A percentile compares a stretch with the other conserved stretches of the same genome.
These are phyloP conservation scores for Botrytis tulipae DNA, from an alignment of 2,329 filamentous ascomycete species.

Conservation along the genomic window DNA sequence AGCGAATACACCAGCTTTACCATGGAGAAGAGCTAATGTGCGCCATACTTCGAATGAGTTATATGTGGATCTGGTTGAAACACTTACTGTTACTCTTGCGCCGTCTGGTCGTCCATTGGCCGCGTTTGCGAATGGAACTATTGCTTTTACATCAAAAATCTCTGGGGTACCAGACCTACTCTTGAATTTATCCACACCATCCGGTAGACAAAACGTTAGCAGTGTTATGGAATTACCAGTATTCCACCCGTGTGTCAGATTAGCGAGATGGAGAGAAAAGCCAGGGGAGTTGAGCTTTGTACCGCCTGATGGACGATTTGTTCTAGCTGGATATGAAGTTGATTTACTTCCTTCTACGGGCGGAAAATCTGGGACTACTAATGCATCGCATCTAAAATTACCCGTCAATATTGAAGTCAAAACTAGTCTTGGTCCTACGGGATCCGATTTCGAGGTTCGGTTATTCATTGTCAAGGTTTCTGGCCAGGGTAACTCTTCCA, in stretches of 20 bases:
- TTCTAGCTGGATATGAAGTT: conserved; percentile 91
- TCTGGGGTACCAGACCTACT: conserved; percentile 92
- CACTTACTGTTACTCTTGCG: conserved; percentile 80
- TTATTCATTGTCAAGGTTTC: conserved; percentile 69
- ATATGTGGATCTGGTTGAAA: conserved; percentile 94
- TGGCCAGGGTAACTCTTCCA: conserved; percentile 42
- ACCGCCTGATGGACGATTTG: conserved; percentile 90
- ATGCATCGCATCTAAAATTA: conserved; percentile 65
- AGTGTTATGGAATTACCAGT: conserved; percentile 82
- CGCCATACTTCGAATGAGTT: conserved; percentile 95
- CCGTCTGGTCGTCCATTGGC: conserved; percentile 85
- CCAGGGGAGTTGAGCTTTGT: conserved; percentile 94
- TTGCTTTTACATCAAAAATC: conserved; percentile 92
- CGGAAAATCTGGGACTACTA: conserved; percentile 54
- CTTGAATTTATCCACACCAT: conserved; percentile 74
- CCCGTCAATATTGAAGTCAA: conserved; percentile 80
- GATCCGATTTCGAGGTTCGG: conserved; percentile 86
- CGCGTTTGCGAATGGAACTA: conserved; percentile 85
- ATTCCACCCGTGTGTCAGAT: conserved; percentile 91
- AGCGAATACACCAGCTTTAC: conserved; percentile 58
- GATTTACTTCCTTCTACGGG: conserved; percentile 75
- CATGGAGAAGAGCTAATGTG: conserved; percentile 90
- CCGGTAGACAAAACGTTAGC: conserved; percentile 72
- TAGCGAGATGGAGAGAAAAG: conserved; percentile 84
- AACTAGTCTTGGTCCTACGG: conserved; percentile 70